phyloP scores from a whole-genome alignment of 2,329 filamentous ascomycete species.

The Leptographium wingfieldii region DNA sequence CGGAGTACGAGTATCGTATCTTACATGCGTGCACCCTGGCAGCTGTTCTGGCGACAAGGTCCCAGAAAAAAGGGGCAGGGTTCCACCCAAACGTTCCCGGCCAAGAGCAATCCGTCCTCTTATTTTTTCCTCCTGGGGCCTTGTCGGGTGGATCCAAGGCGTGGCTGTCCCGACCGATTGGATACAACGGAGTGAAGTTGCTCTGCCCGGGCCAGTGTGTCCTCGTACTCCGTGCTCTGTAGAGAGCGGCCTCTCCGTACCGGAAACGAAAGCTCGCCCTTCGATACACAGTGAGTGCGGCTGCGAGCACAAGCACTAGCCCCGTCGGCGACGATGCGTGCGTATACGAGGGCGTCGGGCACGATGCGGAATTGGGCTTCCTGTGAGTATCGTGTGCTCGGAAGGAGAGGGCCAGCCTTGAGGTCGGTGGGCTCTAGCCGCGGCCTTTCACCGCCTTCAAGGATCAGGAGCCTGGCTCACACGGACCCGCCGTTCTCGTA shows the following conservation, averaged over 20 bases:
- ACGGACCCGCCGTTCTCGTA: not conserved
- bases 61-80: not conserved
- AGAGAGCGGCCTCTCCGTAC: too few species aligned
- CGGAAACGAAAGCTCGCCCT: too few species aligned
- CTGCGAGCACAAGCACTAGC: too few species aligned
- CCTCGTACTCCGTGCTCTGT: not conserved
- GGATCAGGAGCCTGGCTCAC: not conserved
- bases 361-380: too few species aligned
- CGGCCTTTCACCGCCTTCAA: not conserved
- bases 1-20: too few species aligned
- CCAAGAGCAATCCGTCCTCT: not conserved
- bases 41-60: not conserved
- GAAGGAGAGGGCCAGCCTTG: not conserved
- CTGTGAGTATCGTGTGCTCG: not conserved
- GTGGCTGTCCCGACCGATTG: conserved; percentile 6
- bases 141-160: not conserved
- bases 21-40: too few species aligned
- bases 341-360: too few species aligned
- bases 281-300: too few species aligned
- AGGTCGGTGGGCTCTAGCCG: not conserved
- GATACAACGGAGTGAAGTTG: not conserved
- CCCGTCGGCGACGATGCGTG: too few species aligned
- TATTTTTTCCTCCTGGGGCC: not conserved
- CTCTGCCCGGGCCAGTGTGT: not conserved
- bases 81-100: not conserved